phyloP scores from a whole-genome alignment of 164 flowering plant species.

The Annona cherimola region DNA sequence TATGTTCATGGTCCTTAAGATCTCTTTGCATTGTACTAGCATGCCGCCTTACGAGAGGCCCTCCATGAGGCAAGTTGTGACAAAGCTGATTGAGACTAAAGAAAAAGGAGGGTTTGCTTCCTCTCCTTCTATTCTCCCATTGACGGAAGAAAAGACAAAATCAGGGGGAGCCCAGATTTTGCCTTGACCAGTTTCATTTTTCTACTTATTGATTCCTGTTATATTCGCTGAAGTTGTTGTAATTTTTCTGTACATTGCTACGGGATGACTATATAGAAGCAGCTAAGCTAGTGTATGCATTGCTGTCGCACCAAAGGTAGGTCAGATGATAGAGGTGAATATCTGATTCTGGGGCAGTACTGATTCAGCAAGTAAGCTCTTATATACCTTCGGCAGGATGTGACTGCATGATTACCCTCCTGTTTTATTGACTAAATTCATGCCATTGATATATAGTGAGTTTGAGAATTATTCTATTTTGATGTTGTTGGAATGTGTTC shows the following conservation, averaged over 20 bases:
- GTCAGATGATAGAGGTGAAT: background rate
- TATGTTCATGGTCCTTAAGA: slow-evolving; percentile 74
- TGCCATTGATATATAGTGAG: background rate
- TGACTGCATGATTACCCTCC: background rate
- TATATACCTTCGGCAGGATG: background rate
- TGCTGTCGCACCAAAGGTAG: no score
- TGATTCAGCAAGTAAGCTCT: background rate
- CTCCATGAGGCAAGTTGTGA: slow-evolving; percentile 87
- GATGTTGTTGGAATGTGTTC: background rate
- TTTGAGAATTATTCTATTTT: background rate
- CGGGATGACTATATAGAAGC: background rate
- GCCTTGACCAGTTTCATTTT: slow-evolving; percentile 11
- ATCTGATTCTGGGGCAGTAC: background rate
- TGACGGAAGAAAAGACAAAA: slow-evolving; percentile 27
- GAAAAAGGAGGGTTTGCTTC: slow-evolving; percentile 31
- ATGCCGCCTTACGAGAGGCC: slow-evolving; percentile 78
- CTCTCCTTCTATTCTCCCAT: slow-evolving; percentile 25
- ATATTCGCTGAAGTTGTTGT: slow-evolving; percentile 9
- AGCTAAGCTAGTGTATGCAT: no score
- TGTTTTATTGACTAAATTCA: no score
- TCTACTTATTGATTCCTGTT: slow-evolving; percentile 22
- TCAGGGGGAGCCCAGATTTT: slow-evolving; percentile 11
- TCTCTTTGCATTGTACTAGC: slow-evolving; percentile 76
- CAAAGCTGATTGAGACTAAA: slow-evolving; percentile 70
- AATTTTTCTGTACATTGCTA: slow-evolving; percentile 13